Evolutionary conservation across 2,329 filamentous ascomycete genomes (phyloP).

Genomic region (Aspergillus carbonarius): DNA sequence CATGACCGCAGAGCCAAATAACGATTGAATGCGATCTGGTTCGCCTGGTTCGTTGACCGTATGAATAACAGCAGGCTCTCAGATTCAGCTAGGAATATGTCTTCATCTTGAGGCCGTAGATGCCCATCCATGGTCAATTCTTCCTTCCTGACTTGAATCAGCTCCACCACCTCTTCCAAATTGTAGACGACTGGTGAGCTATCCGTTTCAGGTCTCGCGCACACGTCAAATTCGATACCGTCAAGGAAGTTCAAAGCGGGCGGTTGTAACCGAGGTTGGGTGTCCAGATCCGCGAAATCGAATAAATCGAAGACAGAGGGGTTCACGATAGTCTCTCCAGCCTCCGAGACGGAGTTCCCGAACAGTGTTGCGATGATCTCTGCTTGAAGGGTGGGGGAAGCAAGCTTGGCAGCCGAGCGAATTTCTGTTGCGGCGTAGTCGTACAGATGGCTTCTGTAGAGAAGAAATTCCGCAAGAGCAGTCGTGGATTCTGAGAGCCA

Average conservation of each 20-base stretch:
- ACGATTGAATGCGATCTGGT: slow-evolving; percentile 46
- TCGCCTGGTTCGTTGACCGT: slow-evolving; percentile 42
- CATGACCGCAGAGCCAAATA: slow-evolving; percentile 75
- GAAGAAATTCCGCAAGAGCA: slow-evolving; percentile 74
- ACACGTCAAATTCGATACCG: slow-evolving; percentile 67
- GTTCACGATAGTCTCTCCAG: slow-evolving; percentile 65
- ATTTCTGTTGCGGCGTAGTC: slow-evolving; percentile 87
- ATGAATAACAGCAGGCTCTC: slow-evolving; percentile 39
- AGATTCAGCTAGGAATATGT: slow-evolving; percentile 41
- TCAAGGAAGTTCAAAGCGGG: slow-evolving; percentile 61
- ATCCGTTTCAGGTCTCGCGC: slow-evolving; percentile 61
- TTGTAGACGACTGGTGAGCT: slow-evolving; percentile 59
- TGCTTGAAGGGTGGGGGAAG: slow-evolving; percentile 68
- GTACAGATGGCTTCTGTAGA: slow-evolving; percentile 71
- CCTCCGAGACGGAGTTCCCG: slow-evolving; percentile 65
- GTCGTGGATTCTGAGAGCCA: slow-evolving; percentile 65
- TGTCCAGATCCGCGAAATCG: slow-evolving; percentile 75
- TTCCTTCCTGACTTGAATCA: slow-evolving; percentile 59
- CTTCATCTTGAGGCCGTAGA: slow-evolving; percentile 45
- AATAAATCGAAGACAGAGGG: slow-evolving; percentile 87
- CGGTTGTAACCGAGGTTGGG: slow-evolving; percentile 47
- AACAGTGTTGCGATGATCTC: slow-evolving; percentile 68
- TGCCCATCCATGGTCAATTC: slow-evolving; percentile 41
- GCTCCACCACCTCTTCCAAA: slow-evolving; percentile 67
- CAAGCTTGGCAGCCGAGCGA: slow-evolving; percentile 69